Evolutionary conservation across 371 early-diverging fungal genomes (phyloP).

Genomic region (Encephalitozoon romaleae): DNA sequence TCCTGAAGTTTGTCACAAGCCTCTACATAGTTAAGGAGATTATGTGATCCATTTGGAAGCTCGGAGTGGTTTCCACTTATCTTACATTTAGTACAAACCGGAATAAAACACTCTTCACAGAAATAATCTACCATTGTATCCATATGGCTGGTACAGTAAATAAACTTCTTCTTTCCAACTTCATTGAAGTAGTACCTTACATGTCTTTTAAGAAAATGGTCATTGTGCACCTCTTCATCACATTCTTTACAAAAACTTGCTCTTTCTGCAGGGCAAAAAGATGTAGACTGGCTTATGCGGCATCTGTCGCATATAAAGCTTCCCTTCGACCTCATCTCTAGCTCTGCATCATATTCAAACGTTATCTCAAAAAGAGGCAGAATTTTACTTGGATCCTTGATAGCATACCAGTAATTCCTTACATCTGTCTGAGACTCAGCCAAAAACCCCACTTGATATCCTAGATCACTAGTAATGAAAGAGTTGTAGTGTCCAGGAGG

Average conservation of each 20-base stretch:
- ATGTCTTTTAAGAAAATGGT: slow-evolving; percentile 59
- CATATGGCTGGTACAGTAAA: slow-evolving; percentile 53
- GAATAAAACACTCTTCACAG: slow-evolving; percentile 56
- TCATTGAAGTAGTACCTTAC: slow-evolving; percentile 55
- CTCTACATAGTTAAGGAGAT: slow-evolving; percentile 53
- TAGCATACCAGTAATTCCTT: slow-evolving; percentile 40
- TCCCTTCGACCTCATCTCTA: slow-evolving; percentile 53
- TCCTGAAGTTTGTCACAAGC: slow-evolving; percentile 51
- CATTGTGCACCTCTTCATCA: slow-evolving; percentile 57
- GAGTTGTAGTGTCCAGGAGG: slow-evolving; percentile 54
- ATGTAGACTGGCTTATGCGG: slow-evolving; percentile 23
- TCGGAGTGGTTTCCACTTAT: slow-evolving; percentile 54
- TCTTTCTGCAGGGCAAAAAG: slow-evolving; percentile 61
- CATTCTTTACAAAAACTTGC: slow-evolving; percentile 60
- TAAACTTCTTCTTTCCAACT: slow-evolving; percentile 57
- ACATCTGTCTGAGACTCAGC: slow-evolving; percentile 21
- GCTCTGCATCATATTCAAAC: slow-evolving; percentile 59
- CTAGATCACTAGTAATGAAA: slow-evolving; percentile 39
- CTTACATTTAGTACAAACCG: slow-evolving; percentile 60
- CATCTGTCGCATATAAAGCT: slow-evolving; percentile 57
- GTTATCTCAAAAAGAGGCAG: slow-evolving; percentile 55
- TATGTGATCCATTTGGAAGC: slow-evolving; percentile 42
- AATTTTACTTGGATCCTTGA: slow-evolving; percentile 56
- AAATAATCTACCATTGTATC: slow-evolving; percentile 56
- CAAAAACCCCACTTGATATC: background rate